These are phyloP conservation scores for Trichomonascus vanleenenianus DNA, from an alignment of 805 yeast genomes.

Conservation along the genomic window DNA sequence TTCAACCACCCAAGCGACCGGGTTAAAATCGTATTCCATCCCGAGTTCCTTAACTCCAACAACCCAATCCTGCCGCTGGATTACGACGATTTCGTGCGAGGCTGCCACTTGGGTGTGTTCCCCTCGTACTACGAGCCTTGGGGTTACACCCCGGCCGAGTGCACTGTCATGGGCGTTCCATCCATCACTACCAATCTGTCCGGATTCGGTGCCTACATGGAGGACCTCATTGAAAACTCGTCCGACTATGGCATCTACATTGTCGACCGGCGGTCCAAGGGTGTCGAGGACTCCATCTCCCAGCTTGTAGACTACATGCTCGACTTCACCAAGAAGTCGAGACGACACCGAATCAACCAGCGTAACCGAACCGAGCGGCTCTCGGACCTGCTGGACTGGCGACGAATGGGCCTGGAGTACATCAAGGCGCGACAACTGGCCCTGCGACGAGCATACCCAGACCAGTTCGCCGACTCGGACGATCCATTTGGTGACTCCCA, in stretches of 20 bases:
- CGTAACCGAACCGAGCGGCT: constrained; percentile 94
- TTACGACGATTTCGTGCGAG: constrained; percentile 96
- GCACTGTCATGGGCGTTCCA: constrained; percentile 99
- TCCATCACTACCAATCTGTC: constrained; percentile 92
- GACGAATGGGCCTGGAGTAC: constrained; percentile 95
- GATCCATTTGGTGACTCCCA: constrained; percentile 26
- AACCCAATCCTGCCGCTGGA: constrained; percentile 90
- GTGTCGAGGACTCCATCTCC: constrained; percentile 87
- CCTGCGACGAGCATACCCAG: constrained; percentile 89
- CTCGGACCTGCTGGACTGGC: constrained; percentile 92
- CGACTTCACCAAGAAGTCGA: constrained; percentile 77
- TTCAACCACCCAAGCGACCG: constrained; percentile 86
- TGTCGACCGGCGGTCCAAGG: constrained; percentile 87
- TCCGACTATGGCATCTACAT: constrained; percentile 95
- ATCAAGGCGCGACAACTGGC: constrained; percentile 91
- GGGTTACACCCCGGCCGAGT: constrained; percentile 99
- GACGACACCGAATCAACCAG: constrained; percentile 96
- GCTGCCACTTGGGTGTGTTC: constrained; percentile 96
- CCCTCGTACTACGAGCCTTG: constrained; percentile 98
- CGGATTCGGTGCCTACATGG: constrained; percentile 98
- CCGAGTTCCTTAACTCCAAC: constrained; percentile 90
- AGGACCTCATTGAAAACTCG: constrained; percentile 89
- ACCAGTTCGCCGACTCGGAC: constrained; percentile 44
- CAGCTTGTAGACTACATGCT: constrained; percentile 86
- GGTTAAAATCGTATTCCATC: constrained; percentile 94